Evolutionary conservation across 2,329 filamentous ascomycete genomes (phyloP), one percentile per base, ranked within the genome.

Genomic region (Epichloe scottii): DNA sequence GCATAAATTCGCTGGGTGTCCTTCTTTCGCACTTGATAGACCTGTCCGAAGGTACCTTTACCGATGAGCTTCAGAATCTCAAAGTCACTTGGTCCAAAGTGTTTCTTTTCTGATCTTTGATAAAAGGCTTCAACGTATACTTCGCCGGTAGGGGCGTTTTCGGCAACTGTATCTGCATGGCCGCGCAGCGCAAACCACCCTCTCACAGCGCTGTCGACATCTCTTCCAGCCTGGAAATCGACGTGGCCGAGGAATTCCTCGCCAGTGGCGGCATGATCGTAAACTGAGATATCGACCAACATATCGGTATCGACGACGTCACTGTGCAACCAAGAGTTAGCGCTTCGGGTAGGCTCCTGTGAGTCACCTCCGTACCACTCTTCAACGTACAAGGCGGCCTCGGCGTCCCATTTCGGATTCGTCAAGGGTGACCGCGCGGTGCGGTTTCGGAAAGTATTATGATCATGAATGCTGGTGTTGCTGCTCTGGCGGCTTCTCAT

Each of bases 401-500:
- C 89, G 50, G 95, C 91, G 67, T 95, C 89, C 93, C 93, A 98
- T 61, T 88, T 88, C 0, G 93, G 91, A 65, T 87, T 87, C 7
- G 89, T 91, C 54, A 90, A 77, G 3, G 77, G 78, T 11, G 57
- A 50, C 53, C 74, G 71, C 4, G 64, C 74, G 51, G 79, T 75
- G 50, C 81, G 79, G 58, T 82, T 82, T 38, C 76, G 73, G 59
- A 79, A 77, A 2, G 74, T 74, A 56, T 69, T 75, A 58, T 76
- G 76, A 35, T 95, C 87, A 37, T 79, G 77, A 56, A 85, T 74
- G 62, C 91, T 95, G 51, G 90, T 95, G 69, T 91, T 90, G 71
- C 91, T 97, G 70, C 91, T 97, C 66, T 97, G 93, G 51, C 93
- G 84, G 66, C 90, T 97, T 61, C 85, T 84, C 89, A 97, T 96